Evolutionary conservation across 1,139 yeast species (phyloP).

Genomic region (Candida freyschussii): DNA sequence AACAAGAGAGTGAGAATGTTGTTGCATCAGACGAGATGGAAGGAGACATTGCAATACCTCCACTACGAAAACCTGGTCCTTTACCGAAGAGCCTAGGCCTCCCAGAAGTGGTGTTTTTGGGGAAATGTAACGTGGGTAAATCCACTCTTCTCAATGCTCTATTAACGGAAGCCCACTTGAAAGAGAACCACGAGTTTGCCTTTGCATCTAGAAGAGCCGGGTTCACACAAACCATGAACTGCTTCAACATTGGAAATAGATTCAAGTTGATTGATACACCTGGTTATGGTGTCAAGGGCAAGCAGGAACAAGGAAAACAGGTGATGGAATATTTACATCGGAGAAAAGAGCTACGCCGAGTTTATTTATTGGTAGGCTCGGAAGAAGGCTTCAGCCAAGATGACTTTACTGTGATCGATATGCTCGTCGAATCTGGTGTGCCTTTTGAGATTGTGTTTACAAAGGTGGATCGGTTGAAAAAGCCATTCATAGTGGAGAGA

Average conservation of each 20-base stretch:
- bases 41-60: neutral
- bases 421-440: constrained; percentile 49
- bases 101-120: constrained; percentile 73
- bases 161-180: constrained; percentile 32
- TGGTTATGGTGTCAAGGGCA: constrained; percentile 72
- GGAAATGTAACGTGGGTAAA: constrained; percentile 83
- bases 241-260: constrained; percentile 60
- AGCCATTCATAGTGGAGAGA: constrained; percentile 20
- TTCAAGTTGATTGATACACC: constrained; percentile 76
- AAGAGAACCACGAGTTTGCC: constrained; percentile 38
- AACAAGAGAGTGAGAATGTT: constrained; percentile 12
- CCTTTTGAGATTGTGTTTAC: constrained; percentile 75
- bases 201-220: constrained; percentile 62
- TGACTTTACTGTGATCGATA: constrained; percentile 49
- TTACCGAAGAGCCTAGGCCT: constrained; percentile 22
- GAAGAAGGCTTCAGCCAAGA: constrained; percentile 49
- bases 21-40: constrained; percentile 10
- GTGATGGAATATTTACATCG: constrained; percentile 56
- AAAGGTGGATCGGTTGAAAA: constrained; percentile 56
- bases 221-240: constrained; percentile 70
- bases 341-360: constrained; percentile 50
- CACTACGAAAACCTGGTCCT: constrained; percentile 1
- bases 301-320: constrained; percentile 60
- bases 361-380: constrained; percentile 59
- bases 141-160: constrained; percentile 66